Conservation (phyloP, 257 asterid genomes). For the Forsythia viridissima region DNA sequence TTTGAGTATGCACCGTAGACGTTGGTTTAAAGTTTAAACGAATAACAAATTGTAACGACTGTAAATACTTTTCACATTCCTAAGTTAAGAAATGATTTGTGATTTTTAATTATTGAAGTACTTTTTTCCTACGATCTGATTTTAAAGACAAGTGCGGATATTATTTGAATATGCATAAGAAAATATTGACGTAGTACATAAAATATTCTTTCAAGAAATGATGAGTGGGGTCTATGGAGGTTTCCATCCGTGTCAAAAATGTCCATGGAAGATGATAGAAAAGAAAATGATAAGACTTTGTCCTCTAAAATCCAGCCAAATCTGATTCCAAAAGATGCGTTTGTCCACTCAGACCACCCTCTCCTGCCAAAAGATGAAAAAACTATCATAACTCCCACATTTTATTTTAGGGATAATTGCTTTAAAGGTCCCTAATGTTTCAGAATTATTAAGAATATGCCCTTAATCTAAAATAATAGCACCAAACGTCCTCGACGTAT, state of each 20-base stretch:
- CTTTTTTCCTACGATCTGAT: not conserved
- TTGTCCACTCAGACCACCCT: conserved; percentile 45
- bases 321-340: conserved; percentile 32
- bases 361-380: conserved; percentile 36
- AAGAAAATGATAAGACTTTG: conserved; percentile 22
- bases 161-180: not conserved
- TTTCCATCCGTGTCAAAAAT: conserved; percentile 38
- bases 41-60: not conserved
- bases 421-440: too few relatives aligned
- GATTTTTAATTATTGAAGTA: not conserved
- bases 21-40: too few relatives aligned
- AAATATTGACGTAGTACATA: not conserved
- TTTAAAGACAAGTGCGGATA: not conserved
- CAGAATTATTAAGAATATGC: too few relatives aligned
- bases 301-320: conserved; percentile 29
- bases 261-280: conserved; percentile 8
- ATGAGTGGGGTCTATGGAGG: conserved; percentile 34
- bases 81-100: not conserved
- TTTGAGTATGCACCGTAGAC: not conserved
- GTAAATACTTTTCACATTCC: too few relatives aligned
- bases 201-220: conserved; percentile 26
- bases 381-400: conserved; percentile 39
- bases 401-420: too few relatives aligned
- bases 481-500: too few relatives aligned
- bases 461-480: too few relatives aligned